A percentile compares a stretch with the other conserved stretches of the same genome.
phyloP scores from a whole-genome alignment of 1,139 yeast genomes.

The Lodderomyces beijingensis region DNA sequence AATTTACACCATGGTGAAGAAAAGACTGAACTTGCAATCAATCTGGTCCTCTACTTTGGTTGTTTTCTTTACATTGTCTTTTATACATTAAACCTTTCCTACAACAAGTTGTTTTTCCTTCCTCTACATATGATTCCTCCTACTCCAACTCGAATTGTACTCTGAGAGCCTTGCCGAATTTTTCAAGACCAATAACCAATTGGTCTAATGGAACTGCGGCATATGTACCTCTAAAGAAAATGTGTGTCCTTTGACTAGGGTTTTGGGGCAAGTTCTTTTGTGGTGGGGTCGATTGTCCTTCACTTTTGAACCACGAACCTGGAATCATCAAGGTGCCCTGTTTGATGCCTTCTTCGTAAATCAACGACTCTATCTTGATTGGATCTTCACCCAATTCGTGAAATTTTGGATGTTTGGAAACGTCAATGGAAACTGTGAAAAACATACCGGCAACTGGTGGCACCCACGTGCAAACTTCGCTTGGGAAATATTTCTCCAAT shows the following conservation, averaged over 20 bases:
- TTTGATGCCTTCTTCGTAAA: conserved; percentile 62
- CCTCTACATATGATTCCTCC: no score
- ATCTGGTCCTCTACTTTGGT: no score
- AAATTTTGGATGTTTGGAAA: conserved; percentile 73
- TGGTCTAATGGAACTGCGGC: conserved; percentile 74
- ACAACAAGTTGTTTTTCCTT: no score
- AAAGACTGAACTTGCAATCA: no score
- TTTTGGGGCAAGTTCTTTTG: conserved; percentile 37
- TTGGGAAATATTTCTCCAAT: conserved; percentile 56
- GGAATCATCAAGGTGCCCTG: conserved; percentile 77
- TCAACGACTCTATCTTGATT: conserved; percentile 53
- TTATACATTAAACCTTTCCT: no score
- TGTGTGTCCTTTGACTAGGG: conserved; percentile 33
- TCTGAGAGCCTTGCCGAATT: conserved; percentile 58
- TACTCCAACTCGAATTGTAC: conserved; percentile 32
- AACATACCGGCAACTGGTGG: conserved; percentile 96
- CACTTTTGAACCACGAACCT: conserved; percentile 80
- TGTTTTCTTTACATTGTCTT: no score
- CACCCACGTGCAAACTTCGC: conserved; percentile 46
- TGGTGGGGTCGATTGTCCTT: conserved; percentile 45
- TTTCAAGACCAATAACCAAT: conserved; percentile 55
- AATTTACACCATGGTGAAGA: no score
- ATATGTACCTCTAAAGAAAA: conserved; percentile 88
- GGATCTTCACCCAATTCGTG: conserved; percentile 52
- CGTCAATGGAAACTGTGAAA: conserved; percentile 73